Base-by-base conservation (phyloP, 148 eudicot genomes). In the Limonium bicolor region DNA sequence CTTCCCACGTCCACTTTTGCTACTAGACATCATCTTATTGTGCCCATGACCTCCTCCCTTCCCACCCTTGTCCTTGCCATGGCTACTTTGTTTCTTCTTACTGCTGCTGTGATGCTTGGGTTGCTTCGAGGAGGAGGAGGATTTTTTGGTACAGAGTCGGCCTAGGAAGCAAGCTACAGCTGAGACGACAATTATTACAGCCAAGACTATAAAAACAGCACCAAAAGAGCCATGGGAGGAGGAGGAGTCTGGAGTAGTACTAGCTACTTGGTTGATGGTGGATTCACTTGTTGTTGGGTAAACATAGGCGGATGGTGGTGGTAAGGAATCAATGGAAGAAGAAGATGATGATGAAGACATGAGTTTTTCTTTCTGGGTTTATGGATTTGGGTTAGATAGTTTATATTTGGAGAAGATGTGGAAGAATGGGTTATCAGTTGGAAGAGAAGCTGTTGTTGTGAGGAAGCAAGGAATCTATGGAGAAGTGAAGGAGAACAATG, bases 181-280 rank as follows among this genome's bases (percentile, higher is more conserved):
- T 0, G 94, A 79, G 0, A 82, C 47, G 10, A 67, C 82, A 4
- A 87, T 36, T 22, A 87, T 76, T 21, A 74, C 60, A 0, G 78
- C 95, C 30, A 85, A 57, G 55, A 85, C 92, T 4, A 73, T 63
- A 57, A 85, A 80, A 12, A 85, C 95, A 20, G 77, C 55, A 13
- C 82, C 80, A 18, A 77, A 80, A 8, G 95, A 85, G 11, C 87
- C 94, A 20, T n/a, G n/a, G n/a, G n/a, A n/a, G n/a, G n/a, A n/a
- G n/a, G n/a, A n/a, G n/a, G n/a, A n/a, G n/a, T n/a, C 56, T 43
- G 2, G 87, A 62, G 52, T 68, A 77, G 40, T 71, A 50, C 1
- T 63, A 26, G 23, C 59, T 15, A 5, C 18, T 48, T 0, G 34
- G 4, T 4, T 32, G 45, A 20, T 44, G 31, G 69, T 46, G 8